Percentiles rank a stretch among this genome's conserved stretches.
phyloP scores from a whole-genome alignment of 2,329 filamentous ascomycete species.

The Colletotrichum echinochloae region DNA sequence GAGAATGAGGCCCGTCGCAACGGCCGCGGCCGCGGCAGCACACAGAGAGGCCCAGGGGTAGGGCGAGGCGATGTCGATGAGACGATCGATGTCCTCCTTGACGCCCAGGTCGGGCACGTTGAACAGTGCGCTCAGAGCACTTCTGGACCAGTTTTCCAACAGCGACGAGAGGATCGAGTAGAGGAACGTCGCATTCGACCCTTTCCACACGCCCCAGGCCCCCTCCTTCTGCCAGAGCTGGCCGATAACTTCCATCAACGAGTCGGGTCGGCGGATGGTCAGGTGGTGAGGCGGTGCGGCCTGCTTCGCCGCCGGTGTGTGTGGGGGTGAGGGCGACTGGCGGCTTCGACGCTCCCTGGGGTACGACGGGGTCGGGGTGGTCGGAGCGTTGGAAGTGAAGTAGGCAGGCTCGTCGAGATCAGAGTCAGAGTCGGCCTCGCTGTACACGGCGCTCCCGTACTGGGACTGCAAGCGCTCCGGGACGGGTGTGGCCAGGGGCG shows the following conservation, averaged over 20 bases:
- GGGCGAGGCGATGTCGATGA: constrained; percentile 78
- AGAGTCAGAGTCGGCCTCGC: constrained; percentile 70
- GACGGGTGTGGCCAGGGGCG: constrained; percentile 46
- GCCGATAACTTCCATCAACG: constrained; percentile 85
- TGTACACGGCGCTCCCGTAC: constrained; percentile 51
- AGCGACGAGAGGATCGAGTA: constrained; percentile 89
- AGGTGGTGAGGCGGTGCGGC: constrained; percentile 69
- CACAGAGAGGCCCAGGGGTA: constrained; percentile 85
- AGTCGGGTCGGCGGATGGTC: constrained; percentile 78
- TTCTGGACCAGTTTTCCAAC: constrained; percentile 91
- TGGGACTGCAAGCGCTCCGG: constrained; percentile 48
- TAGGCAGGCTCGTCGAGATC: constrained; percentile 85
- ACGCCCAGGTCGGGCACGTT: constrained; percentile 88
- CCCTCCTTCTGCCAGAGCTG: constrained; percentile 92
- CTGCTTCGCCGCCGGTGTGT: constrained; percentile 51
- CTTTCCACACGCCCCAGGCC: constrained; percentile 93
- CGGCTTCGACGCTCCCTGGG: constrained; percentile 50
- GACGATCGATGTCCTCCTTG: constrained; percentile 80
- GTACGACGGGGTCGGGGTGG: constrained; percentile 63
- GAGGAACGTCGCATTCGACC: constrained; percentile 90
- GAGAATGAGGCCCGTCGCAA: constrained; percentile 82
- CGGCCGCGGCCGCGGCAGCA: constrained; percentile 73
- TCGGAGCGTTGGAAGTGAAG: constrained; percentile 76
- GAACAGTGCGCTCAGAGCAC: constrained; percentile 88
- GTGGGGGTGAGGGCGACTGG: constrained; percentile 49